phyloP scores from a whole-genome alignment of 495 filamentous ascomycete genomes.

The Penicillium cinerascens region DNA sequence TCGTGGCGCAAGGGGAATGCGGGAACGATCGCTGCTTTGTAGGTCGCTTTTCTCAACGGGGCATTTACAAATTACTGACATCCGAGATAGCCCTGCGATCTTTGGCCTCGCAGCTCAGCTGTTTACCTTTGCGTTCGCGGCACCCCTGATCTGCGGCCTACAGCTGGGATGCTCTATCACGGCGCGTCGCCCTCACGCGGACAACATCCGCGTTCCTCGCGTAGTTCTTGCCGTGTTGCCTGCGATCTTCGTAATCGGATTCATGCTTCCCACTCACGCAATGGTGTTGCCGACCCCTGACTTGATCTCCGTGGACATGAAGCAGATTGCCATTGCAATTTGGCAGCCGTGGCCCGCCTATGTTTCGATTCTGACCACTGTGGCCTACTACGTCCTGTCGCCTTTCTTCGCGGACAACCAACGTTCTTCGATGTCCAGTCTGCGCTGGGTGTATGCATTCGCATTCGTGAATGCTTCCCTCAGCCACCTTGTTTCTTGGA shows the following conservation, averaged over 20 bases:
- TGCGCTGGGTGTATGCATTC: constrained; percentile 54
- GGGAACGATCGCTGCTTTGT: constrained; percentile 51
- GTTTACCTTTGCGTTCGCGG: constrained; percentile 49
- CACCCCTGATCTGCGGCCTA: constrained; percentile 49
- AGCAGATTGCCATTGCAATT: constrained; percentile 55
- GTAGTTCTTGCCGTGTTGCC: constrained; percentile 47
- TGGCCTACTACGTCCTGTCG: constrained; percentile 29
- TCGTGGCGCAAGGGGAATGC: constrained; percentile 53
- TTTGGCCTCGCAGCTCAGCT: constrained; percentile 54
- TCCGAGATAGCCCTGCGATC: constrained; percentile 36
- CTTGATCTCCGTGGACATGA: constrained; percentile 41
- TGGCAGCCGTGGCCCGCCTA: constrained; percentile 62
- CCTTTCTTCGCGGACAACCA: constrained; percentile 34
- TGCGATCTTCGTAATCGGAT: constrained; percentile 45
- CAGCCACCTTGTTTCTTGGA: constrained; percentile 46
- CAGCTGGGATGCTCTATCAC: constrained; percentile 55
- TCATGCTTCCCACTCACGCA: constrained; percentile 47
- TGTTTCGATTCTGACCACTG: constrained; percentile 30
- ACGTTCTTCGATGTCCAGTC: constrained; percentile 37
- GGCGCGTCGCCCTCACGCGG: constrained; percentile 39
- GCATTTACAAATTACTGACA: background rate
- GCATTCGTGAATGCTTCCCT: constrained; percentile 46
- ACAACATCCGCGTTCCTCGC: constrained; percentile 47
- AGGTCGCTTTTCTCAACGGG: constrained; percentile 15
- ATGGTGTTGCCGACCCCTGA: constrained; percentile 51